A percentile compares a stretch with the other conserved stretches of the same genome.
These are phyloP conservation scores for Ogataea zsoltii DNA, from an alignment of 805 yeast genomes.

Conservation along the genomic window DNA sequence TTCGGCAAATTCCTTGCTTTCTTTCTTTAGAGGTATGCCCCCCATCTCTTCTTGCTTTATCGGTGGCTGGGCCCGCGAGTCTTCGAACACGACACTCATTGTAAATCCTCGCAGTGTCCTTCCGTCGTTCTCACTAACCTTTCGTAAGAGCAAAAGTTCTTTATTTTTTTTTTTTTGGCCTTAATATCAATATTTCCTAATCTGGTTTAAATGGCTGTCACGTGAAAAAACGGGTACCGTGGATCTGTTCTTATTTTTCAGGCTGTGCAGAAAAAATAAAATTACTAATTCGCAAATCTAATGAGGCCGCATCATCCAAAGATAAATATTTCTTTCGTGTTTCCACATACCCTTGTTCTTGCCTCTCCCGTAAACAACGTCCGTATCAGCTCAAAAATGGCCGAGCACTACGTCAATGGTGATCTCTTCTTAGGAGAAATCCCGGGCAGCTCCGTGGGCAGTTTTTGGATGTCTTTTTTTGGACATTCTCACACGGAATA, in stretches of 20 bases:
- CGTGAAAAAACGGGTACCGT: neutral
- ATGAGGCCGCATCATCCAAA: no score
- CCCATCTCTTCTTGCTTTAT: no score
- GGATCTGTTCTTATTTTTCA: no score
- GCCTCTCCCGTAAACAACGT: neutral
- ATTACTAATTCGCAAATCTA: neutral
- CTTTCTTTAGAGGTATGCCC: no score
- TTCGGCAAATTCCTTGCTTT: neutral
- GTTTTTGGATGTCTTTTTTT: constrained; percentile 1
- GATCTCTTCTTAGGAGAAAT: constrained; percentile 2
- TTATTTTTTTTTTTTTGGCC: neutral
- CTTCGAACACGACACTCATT: no score
- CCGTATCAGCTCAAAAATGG: constrained; percentile 1
- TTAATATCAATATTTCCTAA: constrained; percentile 12
- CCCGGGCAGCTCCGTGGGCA: constrained; percentile 7
- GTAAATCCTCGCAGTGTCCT: neutral
- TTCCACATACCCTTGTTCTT: neutral
- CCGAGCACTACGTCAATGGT: constrained; percentile 7
- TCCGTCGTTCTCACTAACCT: neutral
- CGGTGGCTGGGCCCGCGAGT: no score
- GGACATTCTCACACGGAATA: neutral
- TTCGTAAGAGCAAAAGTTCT: constrained; percentile 3
- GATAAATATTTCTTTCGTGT: no score
- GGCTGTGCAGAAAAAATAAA: neutral
- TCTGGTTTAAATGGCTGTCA: constrained; percentile 10